Conservation (phyloP, 352 stramenopile species). For the Plasmopara viticola region DNA sequence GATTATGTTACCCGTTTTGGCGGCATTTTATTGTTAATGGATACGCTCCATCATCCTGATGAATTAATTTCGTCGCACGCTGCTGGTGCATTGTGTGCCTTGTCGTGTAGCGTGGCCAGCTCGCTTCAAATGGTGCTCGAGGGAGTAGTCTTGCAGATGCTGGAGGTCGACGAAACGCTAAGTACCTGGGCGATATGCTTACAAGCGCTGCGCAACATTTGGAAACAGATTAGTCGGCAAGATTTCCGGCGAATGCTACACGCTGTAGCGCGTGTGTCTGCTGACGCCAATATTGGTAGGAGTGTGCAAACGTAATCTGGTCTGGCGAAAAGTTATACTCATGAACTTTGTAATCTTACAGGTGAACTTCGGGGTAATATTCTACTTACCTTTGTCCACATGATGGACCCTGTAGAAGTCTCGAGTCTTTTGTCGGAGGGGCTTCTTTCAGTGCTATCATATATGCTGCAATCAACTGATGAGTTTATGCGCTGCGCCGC, state of each 20-base stretch:
- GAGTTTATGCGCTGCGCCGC: slow-evolving; percentile 76
- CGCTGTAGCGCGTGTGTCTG: slow-evolving; percentile 71
- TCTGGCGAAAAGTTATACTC: slow-evolving; percentile 1
- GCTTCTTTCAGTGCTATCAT: slow-evolving; percentile 65
- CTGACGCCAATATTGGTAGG: slow-evolving; percentile 67
- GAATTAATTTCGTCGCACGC: slow-evolving; percentile 63
- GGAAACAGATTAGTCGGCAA: slow-evolving; percentile 82
- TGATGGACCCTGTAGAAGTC: slow-evolving; percentile 80
- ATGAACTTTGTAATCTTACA: slow-evolving; percentile 13
- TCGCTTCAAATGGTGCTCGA: slow-evolving; percentile 85
- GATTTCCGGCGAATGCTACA: slow-evolving; percentile 85
- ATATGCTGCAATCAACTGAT: slow-evolving; percentile 71
- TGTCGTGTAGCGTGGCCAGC: slow-evolving; percentile 73
- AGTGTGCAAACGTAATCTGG: not conserved
- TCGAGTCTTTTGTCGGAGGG: slow-evolving; percentile 68
- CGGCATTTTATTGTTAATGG: slow-evolving; percentile 63
- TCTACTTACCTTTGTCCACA: slow-evolving; percentile 84
- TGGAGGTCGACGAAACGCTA: slow-evolving; percentile 75
- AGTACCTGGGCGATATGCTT: slow-evolving; percentile 77
- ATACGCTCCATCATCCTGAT: slow-evolving; percentile 62
- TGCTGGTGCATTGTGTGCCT: slow-evolving; percentile 63
- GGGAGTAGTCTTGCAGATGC: slow-evolving; percentile 83
- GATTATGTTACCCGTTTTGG: slow-evolving; percentile 76
- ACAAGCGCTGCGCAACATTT: slow-evolving; percentile 80
- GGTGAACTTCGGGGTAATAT: slow-evolving; percentile 80